These are phyloP conservation scores for Candida stauntonica DNA, from an alignment of 805 yeast species.

Conservation along the genomic window DNA sequence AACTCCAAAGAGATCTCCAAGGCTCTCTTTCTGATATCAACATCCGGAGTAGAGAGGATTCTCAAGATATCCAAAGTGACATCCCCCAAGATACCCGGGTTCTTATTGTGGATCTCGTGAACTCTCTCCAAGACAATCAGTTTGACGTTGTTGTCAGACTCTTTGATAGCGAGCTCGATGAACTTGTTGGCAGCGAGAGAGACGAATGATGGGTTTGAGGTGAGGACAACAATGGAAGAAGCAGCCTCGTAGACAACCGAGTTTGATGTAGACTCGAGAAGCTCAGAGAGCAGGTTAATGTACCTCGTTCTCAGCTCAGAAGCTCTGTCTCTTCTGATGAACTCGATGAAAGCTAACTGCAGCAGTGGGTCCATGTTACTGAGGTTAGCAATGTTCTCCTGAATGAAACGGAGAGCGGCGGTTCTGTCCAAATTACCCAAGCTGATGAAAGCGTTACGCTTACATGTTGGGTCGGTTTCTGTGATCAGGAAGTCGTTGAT, in stretches of 20 bases:
- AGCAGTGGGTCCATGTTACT: conserved; percentile 72
- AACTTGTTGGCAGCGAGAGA: conserved; percentile 79
- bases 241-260: conserved; percentile 92
- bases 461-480: conserved; percentile 91
- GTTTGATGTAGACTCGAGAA: conserved; percentile 62
- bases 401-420: conserved; percentile 77
- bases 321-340: conserved; percentile 73
- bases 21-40: conserved; percentile 88
- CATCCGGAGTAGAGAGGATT: conserved; percentile 80
- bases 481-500: conserved; percentile 65
- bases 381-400: conserved; percentile 57
- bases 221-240: conserved; percentile 60
- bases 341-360: conserved; percentile 88
- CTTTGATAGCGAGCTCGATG: conserved; percentile 84
- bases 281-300: conserved; percentile 63
- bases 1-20: conserved; percentile 77
- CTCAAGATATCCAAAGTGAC: conserved; percentile 81
- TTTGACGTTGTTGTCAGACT: conserved; percentile 93
- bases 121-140: conserved; percentile 87
- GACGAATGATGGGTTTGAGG: conserved; percentile 61
- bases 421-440: conserved; percentile 79
- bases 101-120: conserved; percentile 62
- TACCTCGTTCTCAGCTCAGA: conserved; percentile 69
- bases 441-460: conserved; percentile 91
- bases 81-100: conserved; percentile 82